phyloP scores from a whole-genome alignment of 2,329 filamentous ascomycete species.

The Cladosporium halotolerans region DNA sequence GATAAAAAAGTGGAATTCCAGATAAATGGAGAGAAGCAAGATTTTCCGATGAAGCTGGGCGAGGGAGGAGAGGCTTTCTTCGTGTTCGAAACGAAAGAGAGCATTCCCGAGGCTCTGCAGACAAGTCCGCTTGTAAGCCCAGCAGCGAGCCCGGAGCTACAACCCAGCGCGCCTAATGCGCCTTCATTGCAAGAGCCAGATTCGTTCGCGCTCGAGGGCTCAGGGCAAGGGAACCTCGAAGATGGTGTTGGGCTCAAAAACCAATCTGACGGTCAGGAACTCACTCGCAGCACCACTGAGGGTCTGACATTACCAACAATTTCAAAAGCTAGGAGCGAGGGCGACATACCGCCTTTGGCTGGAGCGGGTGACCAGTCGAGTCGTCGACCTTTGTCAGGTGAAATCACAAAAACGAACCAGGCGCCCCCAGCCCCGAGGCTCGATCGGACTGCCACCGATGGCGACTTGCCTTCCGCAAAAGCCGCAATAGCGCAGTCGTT shows the following conservation, averaged over 20 bases:
- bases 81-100: slow-evolving; percentile 90
- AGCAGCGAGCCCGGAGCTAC: slow-evolving; percentile 68
- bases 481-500: slow-evolving; percentile 32
- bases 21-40: slow-evolving; percentile 85
- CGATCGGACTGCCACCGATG: slow-evolving; percentile 50
- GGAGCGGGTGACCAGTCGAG: slow-evolving; percentile 3
- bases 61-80: slow-evolving; percentile 98
- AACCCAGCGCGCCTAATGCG: slow-evolving; percentile 41
- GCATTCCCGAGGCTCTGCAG: slow-evolving; percentile 86
- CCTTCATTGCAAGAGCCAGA: slow-evolving; percentile 61
- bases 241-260: not conserved
- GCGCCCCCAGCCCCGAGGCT: slow-evolving; percentile 17
- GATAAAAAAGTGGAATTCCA: slow-evolving; percentile 99
- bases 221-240: not conserved
- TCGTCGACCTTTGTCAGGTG: slow-evolving; percentile 16
- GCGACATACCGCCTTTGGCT: slow-evolving; percentile 35
- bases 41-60: slow-evolving; percentile 96
- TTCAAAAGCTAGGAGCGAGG: slow-evolving; percentile 40
- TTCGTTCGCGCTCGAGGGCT: slow-evolving; percentile 57
- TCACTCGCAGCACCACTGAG: slow-evolving; percentile 24
- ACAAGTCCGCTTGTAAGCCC: slow-evolving; percentile 92
- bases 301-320: slow-evolving; percentile 19
- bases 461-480: slow-evolving; percentile 43
- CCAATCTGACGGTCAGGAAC: slow-evolving; percentile 10
- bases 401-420: slow-evolving; percentile 15